Conservation (phyloP, 129 eudicot genomes). For the Cynara cardunculus region DNA sequence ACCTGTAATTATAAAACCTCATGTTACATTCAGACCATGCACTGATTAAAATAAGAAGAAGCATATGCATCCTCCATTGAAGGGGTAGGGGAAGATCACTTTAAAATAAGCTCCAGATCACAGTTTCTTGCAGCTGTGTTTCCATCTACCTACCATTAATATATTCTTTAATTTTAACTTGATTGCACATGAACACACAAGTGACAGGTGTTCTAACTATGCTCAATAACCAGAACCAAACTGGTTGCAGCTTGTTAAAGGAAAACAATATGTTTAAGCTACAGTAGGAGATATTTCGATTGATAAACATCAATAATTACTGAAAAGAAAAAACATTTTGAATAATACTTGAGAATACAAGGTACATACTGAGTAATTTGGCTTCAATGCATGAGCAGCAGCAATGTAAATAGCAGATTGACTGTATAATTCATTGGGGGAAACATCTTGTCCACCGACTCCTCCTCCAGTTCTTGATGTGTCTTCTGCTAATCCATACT, state of each 20-base stretch:
- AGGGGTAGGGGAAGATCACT: too few species aligned
- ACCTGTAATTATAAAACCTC: constrained; percentile 48
- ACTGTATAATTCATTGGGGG: constrained; percentile 79
- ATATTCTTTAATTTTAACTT: too few species aligned
- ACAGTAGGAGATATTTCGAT: neutral
- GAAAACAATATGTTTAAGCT: neutral
- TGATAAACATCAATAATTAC: neutral
- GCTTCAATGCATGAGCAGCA: constrained; percentile 91
- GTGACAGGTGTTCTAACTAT: too few species aligned
- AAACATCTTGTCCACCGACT: constrained; percentile 53
- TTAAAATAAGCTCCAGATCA: too few species aligned
- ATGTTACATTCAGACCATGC: constrained; percentile 4
- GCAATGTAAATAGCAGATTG: constrained; percentile 95
- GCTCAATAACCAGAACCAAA: too few species aligned
- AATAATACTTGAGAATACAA: neutral
- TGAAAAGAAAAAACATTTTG: neutral
- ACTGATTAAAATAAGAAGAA: neutral
- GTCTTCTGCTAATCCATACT: constrained; percentile 99
- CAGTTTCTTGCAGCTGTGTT: too few species aligned
- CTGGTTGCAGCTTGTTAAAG: neutral
- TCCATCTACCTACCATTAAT: too few species aligned
- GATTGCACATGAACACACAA: too few species aligned
- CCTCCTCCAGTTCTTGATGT: constrained; percentile 82
- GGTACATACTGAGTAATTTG: constrained; percentile 69
- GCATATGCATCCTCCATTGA: neutral